A percentile compares a stretch with the other conserved stretches of the same genome.
Evolutionary conservation across 2,329 filamentous ascomycete genomes (phyloP).

Genomic region (Fusarium floridanum): DNA sequence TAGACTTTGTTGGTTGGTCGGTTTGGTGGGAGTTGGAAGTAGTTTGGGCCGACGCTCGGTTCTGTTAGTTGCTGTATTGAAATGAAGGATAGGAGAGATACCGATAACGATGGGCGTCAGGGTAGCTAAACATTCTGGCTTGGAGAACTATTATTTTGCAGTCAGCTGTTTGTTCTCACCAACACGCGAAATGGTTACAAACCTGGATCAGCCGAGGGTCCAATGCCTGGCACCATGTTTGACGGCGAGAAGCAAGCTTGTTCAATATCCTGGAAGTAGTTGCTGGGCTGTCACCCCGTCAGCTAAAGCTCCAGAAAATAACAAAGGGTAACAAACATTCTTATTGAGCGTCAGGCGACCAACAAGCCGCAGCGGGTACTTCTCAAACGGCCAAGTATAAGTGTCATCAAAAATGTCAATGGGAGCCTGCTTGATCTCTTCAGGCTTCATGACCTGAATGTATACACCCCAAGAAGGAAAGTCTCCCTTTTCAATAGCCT

Average conservation of each 20-base stretch:
- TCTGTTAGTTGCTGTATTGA: no score
- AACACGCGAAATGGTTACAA: fast-evolving
- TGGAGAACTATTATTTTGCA: slow-evolving; percentile 60
- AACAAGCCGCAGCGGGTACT: slow-evolving; percentile 71
- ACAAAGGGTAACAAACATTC: slow-evolving; percentile 61
- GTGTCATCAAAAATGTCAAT: slow-evolving; percentile 78
- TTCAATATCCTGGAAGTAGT: slow-evolving; percentile 79
- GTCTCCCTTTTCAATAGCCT: slow-evolving; percentile 70
- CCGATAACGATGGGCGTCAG: slow-evolving; percentile 71
- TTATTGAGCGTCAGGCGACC: slow-evolving; percentile 74
- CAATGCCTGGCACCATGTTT: slow-evolving; percentile 74
- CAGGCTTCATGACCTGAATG: slow-evolving; percentile 72
- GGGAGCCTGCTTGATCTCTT: slow-evolving; percentile 70
- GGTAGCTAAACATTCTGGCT: slow-evolving; percentile 71
- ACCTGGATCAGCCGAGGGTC: slow-evolving; percentile 70
- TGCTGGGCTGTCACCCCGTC: no score
- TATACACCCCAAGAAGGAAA: slow-evolving; percentile 74
- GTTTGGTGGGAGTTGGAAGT: slow-evolving; percentile 60
- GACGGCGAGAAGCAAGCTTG: slow-evolving; percentile 76
- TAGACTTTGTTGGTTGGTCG: slow-evolving; percentile 38
- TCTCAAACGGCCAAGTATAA: slow-evolving; percentile 75
- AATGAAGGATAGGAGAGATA: no score
- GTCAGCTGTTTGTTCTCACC: neutral
- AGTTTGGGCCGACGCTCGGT: slow-evolving; percentile 66
- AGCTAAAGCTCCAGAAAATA: no score